Percentiles rank a stretch among this genome's conserved stretches.
Conservation (phyloP, 768 basidiomycete species). For the Naganishia antarctica region DNA sequence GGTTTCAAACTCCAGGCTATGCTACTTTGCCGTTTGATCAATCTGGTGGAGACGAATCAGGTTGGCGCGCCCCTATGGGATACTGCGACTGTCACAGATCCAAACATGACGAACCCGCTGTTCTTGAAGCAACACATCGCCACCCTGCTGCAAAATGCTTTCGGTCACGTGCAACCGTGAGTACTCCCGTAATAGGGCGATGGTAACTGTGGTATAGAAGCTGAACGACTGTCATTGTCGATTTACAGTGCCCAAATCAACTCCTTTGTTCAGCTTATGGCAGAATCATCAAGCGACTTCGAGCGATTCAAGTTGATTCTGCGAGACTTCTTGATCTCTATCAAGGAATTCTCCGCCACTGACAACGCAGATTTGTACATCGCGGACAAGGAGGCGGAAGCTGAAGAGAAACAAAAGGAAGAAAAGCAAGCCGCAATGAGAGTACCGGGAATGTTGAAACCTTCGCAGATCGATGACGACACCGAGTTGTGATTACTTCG, state of each 20-base stretch:
- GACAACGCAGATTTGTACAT: conserved; percentile 87
- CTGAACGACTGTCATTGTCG: background rate
- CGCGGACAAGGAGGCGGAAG: conserved; percentile 90
- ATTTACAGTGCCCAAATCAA: conserved; percentile 47
- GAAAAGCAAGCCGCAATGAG: conserved; percentile 85
- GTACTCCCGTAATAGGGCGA: conserved; percentile 46
- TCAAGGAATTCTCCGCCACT: conserved; percentile 86
- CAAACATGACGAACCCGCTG: conserved; percentile 65
- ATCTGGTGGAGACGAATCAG: conserved; percentile 74
- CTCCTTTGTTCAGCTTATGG: conserved; percentile 50
- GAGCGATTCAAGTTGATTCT: conserved; percentile 71
- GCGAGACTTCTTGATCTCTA: conserved; percentile 94
- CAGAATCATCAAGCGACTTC: conserved; percentile 51
- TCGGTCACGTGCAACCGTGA: conserved; percentile 84
- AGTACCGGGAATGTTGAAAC: conserved; percentile 97
- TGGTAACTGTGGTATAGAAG: background rate
- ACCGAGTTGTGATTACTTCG: conserved; percentile 51
- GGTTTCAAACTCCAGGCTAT: conserved; percentile 90
- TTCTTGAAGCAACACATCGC: conserved; percentile 83
- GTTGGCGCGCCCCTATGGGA: conserved; percentile 82
- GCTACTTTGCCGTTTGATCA: conserved; percentile 88
- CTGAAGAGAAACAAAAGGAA: conserved; percentile 67
- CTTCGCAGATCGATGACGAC: conserved; percentile 87
- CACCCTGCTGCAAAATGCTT: conserved; percentile 77
- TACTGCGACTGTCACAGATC: conserved; percentile 62